These are phyloP conservation scores for Taiozyma sp. DNA, from an alignment of 1,139 yeast genomes.

Conservation along the genomic window DNA sequence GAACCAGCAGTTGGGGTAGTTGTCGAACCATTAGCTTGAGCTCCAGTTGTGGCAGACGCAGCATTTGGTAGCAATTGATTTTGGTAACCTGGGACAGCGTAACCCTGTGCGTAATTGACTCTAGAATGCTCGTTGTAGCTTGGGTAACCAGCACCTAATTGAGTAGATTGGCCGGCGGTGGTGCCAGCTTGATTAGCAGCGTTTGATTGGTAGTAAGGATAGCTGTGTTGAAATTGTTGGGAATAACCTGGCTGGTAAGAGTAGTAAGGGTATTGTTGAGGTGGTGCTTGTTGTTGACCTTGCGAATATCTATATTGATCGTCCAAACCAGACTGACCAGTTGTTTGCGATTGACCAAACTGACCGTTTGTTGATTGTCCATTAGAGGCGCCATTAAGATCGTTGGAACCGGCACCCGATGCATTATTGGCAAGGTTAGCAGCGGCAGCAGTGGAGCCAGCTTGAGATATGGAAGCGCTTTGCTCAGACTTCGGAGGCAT, in stretches of 20 bases:
- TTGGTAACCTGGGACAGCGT: constrained; percentile 21
- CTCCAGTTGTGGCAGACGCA: constrained; percentile 8
- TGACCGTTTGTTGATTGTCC: constrained; percentile 1
- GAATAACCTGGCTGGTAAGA: constrained; percentile 11
- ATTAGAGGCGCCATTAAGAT: constrained; percentile 1
- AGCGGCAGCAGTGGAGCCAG: background rate
- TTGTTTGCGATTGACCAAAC: background rate
- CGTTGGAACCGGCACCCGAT: background rate
- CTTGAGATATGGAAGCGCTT: background rate
- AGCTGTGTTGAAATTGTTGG: constrained; percentile 18
- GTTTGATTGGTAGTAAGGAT: constrained; percentile 20
- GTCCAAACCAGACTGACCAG: constrained; percentile 1
- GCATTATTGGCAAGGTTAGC: background rate
- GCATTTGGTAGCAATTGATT: constrained; percentile 13
- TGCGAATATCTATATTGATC: constrained; percentile 8
- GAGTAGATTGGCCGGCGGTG: constrained; percentile 1
- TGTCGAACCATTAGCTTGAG: constrained; percentile 1
- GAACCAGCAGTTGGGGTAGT: constrained; percentile 12
- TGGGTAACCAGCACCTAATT: constrained; percentile 10
- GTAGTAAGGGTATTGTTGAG: constrained; percentile 14
- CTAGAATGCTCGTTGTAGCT: constrained; percentile 22
- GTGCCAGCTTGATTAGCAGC: constrained; percentile 4
- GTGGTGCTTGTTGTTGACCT: constrained; percentile 15
- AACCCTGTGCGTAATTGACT: constrained; percentile 23
- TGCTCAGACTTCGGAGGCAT: background rate